Evolutionary conservation across 2,329 filamentous ascomycete genomes (phyloP), one percentile per base, ranked within the genome.

Genomic region (Fusarium fujikuroi): DNA sequence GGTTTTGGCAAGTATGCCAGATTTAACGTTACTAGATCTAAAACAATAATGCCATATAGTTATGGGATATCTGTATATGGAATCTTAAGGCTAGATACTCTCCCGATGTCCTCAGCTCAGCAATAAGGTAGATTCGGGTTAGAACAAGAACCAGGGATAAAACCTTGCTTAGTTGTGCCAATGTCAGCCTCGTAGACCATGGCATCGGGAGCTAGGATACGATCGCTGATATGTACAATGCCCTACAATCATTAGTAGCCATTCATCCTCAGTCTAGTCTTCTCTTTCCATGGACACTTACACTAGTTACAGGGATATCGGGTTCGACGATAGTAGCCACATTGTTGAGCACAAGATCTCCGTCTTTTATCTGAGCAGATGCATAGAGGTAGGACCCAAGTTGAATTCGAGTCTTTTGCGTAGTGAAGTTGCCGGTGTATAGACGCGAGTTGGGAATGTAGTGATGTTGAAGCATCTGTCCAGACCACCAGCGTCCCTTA

Each of bases 401-500:
- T 4, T 52, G 49, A 11, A 52, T 10, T 10, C 32, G 32, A 36
- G 32, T 36, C 11, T 52, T 52, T 4, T 36, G 18, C 5, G n/a
- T 5, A 9, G 49, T 52, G 8, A 52, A 52, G 21, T 36, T 52
- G 49, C 2, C 19, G 0, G 30, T 21, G n/a, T 25, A 52, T 5
- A 52, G 3, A 8, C 32, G 32, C 9, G 32, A 52, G 16, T 36
- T 52, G 12, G 49, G 49, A 21, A 36, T 36, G 32, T 52, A 52
- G 49, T 52, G 49, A 19, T 52, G 32, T 8, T 52, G 49, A 25
- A 52, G 32, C 49, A 36, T 52, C 18, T 52, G 49, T 36, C 49
- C 49, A 19, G 49, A 52, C 49, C 49, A 52, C 49, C 49, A 52
- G 4, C n/a, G n/a, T 52, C 49, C 49, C n/a, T 52, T 52, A 6